These are phyloP conservation scores for Globisporangium orthogonon DNA, from an alignment of 352 stramenopile species.

Conservation along the genomic window DNA sequence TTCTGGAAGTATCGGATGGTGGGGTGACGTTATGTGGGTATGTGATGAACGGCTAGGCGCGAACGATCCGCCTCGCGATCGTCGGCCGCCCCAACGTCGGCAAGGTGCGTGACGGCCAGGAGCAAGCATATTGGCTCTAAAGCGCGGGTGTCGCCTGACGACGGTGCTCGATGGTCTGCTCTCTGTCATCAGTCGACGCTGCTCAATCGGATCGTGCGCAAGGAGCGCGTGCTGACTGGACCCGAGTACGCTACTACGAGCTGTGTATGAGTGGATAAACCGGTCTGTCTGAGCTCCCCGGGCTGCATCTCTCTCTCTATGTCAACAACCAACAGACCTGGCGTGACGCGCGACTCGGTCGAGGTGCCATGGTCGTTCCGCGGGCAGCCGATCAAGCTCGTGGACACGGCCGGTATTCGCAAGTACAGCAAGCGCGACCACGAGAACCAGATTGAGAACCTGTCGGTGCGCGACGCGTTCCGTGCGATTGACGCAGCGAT, in stretches of 20 bases:
- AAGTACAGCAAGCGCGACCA: constrained; percentile 83
- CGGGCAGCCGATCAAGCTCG: constrained; percentile 64
- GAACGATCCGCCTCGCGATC: constrained; percentile 71
- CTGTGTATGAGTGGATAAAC: no score
- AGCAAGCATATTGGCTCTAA: no score
- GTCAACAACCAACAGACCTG: constrained; percentile 29
- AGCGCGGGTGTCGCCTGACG: background rate
- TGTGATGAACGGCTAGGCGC: constrained; percentile 20
- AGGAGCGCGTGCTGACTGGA: constrained; percentile 72
- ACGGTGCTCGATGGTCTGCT: background rate
- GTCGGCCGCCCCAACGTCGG: constrained; percentile 75
- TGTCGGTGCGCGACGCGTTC: constrained; percentile 78
- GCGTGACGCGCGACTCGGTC: constrained; percentile 76
- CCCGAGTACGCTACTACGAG: constrained; percentile 43
- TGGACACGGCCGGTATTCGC: constrained; percentile 78
- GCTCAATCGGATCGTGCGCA: constrained; percentile 78
- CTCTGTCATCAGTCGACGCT: constrained; percentile 40
- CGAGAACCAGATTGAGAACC: constrained; percentile 79
- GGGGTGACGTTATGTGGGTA: constrained; percentile 1
- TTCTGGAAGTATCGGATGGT: background rate
- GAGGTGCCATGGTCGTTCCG: constrained; percentile 78
- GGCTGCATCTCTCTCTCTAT: no score
- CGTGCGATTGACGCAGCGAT: constrained; percentile 75
- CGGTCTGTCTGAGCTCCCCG: no score
- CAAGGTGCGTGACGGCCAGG: constrained; percentile 21